A percentile compares a stretch with the other conserved stretches of the same genome.
Evolutionary conservation across 2,329 filamentous ascomycete species (phyloP).

Genomic region (Penicillium rolfsii): DNA sequence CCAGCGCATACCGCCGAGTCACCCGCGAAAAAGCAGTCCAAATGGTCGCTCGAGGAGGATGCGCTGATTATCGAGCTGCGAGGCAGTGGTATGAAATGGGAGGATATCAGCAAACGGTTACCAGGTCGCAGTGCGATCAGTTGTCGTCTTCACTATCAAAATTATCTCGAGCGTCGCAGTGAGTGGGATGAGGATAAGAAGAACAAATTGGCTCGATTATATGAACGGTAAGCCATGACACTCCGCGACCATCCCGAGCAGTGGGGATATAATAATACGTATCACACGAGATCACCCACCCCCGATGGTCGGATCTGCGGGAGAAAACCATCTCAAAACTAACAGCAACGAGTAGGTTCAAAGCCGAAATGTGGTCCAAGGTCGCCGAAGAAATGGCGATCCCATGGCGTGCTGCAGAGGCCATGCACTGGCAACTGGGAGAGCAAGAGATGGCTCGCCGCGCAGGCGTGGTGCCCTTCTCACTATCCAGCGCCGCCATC

Average conservation of each 20-base stretch:
- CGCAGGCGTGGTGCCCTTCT: conserved; percentile 86
- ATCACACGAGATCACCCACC: background rate
- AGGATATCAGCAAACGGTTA: conserved; percentile 90
- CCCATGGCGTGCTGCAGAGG: conserved; percentile 93
- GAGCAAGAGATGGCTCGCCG: conserved; percentile 91
- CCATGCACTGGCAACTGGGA: conserved; percentile 97
- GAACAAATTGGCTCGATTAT: conserved; percentile 91
- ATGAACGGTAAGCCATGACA: conserved; percentile 75
- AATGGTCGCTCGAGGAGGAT: conserved; percentile 94
- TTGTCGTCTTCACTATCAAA: conserved; percentile 93
- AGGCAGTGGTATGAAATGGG: conserved; percentile 95
- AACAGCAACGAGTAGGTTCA: conserved; percentile 68
- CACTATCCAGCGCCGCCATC: conserved; percentile 62
- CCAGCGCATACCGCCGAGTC: conserved; percentile 58
- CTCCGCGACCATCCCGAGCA: no score
- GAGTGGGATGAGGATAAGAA: conserved; percentile 98
- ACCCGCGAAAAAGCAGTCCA: conserved; percentile 91
- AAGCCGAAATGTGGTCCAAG: conserved; percentile 96
- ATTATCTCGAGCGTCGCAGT: conserved; percentile 88
- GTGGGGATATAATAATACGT: background rate
- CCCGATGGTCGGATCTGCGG: background rate
- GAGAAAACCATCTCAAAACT: conserved; percentile 6
- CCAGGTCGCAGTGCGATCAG: conserved; percentile 92
- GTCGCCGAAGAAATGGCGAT: conserved; percentile 93
- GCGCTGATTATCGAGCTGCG: conserved; percentile 90